Conservation (phyloP, 1,284 basidiomycete genomes). For the Sporisorium sorghi region DNA sequence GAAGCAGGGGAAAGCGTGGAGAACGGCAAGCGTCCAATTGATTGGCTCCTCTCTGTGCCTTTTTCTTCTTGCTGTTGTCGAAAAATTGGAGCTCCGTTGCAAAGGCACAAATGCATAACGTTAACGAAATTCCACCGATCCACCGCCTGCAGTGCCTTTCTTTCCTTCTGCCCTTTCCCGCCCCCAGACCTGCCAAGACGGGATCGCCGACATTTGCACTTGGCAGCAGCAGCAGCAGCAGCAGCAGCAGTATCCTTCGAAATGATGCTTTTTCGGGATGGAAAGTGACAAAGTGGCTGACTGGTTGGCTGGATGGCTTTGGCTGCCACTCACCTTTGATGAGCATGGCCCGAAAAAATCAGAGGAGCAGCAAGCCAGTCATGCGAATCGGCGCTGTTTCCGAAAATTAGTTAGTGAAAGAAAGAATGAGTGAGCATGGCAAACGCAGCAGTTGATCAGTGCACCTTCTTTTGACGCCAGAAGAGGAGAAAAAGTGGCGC, state of each 20-base stretch:
- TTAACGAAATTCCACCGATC: constrained; percentile 37
- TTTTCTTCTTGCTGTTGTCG: not conserved
- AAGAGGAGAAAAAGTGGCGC: not conserved
- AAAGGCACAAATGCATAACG: not conserved
- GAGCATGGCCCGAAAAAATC: not conserved
- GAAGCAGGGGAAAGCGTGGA: not conserved
- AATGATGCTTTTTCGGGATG: not conserved
- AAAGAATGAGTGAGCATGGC: constrained; percentile 7
- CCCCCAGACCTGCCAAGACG: not conserved
- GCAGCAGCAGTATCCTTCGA: not conserved
- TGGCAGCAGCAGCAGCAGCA: not conserved
- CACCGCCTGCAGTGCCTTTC: not conserved
- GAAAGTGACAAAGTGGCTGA: not conserved
- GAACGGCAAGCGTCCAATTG: constrained; percentile 2
- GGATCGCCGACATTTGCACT: not conserved
- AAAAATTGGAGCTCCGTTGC: constrained; percentile 22
- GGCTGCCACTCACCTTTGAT: not conserved
- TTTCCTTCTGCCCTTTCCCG: not conserved
- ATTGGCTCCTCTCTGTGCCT: not conserved
- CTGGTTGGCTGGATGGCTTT: not conserved
- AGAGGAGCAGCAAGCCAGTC: not conserved
- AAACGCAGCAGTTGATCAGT: constrained; percentile 7
- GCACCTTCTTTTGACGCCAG: not conserved
- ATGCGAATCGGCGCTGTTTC: not conserved
- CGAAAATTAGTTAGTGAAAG: not conserved